Evolutionary conservation across 257 asterid species (phyloP), one percentile per base, ranked within the genome.

Genomic region (Oldenlandia corymbosa): DNA sequence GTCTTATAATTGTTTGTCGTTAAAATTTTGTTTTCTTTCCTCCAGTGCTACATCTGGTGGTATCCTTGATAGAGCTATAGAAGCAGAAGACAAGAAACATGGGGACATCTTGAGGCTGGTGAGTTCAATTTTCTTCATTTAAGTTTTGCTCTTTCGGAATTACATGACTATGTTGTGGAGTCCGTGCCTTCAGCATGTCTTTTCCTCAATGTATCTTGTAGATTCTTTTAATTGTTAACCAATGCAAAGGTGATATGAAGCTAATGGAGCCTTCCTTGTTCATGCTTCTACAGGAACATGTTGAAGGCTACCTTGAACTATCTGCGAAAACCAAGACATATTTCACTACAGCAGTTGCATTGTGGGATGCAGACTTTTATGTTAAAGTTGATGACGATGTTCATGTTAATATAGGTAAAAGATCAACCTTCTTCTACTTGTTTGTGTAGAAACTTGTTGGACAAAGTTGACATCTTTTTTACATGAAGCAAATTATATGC

Each of bases 361-460:
- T 83, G 31, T 90, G 97, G 95, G 95, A 90, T 81, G 97, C 95
- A 13, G 97, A 90, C 73, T 90, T 84, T 74, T 86, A 89, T 68
- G 93, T 89, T 63, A 89, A 89, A 81, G 96, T 89, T 52, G 96
- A 89, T 27, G 96, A 89, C 69, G 96, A 89, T 69, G 93, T 89
- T 58, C 95, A 89, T 77, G 96, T 89, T 47, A 89, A 89, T 70
- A 80, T 89, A 78, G 95, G 96, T 89, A 78, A 55, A 20, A 53
- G 42, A 43, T 11, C 13, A 28, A 48, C 36, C 34, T 20, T 48
- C 18, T 2, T 30, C 2, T 9, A 7, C 23, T 37, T 45, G 18
- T 20, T 41, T 18, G 31, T 45, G 23, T 28, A 1, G 31, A 57
- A 45, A 49, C 26, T 30, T 18, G 14, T 16, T 21, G 32, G 51